Conservation (phyloP, 2,329 filamentous ascomycete species). For the Akanthomyces lecanii region DNA sequence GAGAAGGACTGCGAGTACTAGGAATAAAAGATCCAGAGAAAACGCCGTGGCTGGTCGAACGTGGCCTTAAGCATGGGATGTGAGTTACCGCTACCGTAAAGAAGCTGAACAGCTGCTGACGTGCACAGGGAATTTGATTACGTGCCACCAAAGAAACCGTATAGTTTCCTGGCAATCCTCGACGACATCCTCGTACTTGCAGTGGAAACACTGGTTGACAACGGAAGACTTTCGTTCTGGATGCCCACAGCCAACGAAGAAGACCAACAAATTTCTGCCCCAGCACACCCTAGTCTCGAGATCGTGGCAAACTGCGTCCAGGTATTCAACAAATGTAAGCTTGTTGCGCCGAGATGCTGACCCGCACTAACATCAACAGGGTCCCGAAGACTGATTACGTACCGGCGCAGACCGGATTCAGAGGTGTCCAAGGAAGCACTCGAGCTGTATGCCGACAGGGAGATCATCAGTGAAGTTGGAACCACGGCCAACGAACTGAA, state of each 20-base stretch:
- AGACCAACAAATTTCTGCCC: slow-evolving; percentile 70
- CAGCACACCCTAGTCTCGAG: slow-evolving; percentile 70
- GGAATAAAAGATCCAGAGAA: slow-evolving; percentile 67
- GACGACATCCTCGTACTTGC: slow-evolving; percentile 86
- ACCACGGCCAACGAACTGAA: slow-evolving; percentile 56
- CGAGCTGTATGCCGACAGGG: slow-evolving; percentile 29
- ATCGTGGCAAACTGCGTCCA: slow-evolving; percentile 76
- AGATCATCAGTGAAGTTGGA: slow-evolving; percentile 34
- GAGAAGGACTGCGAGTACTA: slow-evolving; percentile 85
- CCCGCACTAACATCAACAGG: slow-evolving; percentile 43
- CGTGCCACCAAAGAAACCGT: slow-evolving; percentile 84
- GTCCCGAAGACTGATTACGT: slow-evolving; percentile 86
- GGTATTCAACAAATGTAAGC: slow-evolving; percentile 81
- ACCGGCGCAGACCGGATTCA: slow-evolving; percentile 63
- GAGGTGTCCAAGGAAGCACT: slow-evolving; percentile 46
- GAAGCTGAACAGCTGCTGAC: slow-evolving; percentile 19
- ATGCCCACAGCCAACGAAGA: slow-evolving; percentile 88
- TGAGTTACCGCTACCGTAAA: slow-evolving; percentile 38
- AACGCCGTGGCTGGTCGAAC: slow-evolving; percentile 56
- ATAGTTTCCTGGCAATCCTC: slow-evolving; percentile 86
- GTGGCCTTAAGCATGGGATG: slow-evolving; percentile 66
- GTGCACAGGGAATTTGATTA: slow-evolving; percentile 49
- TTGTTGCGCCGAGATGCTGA: background rate
- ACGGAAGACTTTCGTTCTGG: slow-evolving; percentile 87
- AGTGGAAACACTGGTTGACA: slow-evolving; percentile 67